Percentiles rank a stretch among this genome's conserved stretches.
Evolutionary conservation across 805 yeast genomes (phyloP).

Genomic region (Candida ponderosae): DNA sequence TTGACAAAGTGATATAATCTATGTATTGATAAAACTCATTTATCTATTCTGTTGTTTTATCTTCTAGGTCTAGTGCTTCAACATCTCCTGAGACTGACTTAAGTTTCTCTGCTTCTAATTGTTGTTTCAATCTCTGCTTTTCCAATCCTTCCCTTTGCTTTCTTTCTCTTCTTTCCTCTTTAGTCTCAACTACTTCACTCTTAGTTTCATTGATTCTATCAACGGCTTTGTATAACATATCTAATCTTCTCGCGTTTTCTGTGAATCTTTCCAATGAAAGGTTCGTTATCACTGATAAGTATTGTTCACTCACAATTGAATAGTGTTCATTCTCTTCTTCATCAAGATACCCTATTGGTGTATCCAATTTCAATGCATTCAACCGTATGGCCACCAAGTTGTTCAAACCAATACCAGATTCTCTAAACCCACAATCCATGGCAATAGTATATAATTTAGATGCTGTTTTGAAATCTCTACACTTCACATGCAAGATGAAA

Average conservation of each 20-base stretch:
- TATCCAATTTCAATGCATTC: conserved; percentile 58
- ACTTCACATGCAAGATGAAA: conserved; percentile 74
- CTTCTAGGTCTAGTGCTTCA: too few species aligned
- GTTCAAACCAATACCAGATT: conserved; percentile 78
- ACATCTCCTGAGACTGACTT: too few species aligned
- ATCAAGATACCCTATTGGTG: conserved; percentile 60
- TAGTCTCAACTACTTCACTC: conserved; percentile 31
- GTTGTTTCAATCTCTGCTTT: conserved; percentile 14
- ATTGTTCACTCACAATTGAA: conserved; percentile 42
- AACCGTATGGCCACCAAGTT: conserved; percentile 72
- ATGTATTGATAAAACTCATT: too few species aligned
- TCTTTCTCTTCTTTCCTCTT: conserved; percentile 48
- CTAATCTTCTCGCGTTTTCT: conserved; percentile 56
- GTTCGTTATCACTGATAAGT: conserved; percentile 42
- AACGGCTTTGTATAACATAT: conserved; percentile 37
- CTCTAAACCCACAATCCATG: conserved; percentile 81
- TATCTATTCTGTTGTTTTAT: too few species aligned
- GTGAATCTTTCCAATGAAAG: conserved; percentile 55
- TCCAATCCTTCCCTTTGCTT: conserved; percentile 40
- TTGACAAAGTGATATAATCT: too few species aligned
- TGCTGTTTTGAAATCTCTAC: conserved; percentile 55
- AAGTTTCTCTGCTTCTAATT: not conserved
- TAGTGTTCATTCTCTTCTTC: conserved; percentile 22
- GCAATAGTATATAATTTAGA: conserved; percentile 58
- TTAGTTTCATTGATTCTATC: conserved; percentile 19